phyloP scores from a whole-genome alignment of 2,329 filamentous ascomycete genomes.

The Escovopsis sp. region DNA sequence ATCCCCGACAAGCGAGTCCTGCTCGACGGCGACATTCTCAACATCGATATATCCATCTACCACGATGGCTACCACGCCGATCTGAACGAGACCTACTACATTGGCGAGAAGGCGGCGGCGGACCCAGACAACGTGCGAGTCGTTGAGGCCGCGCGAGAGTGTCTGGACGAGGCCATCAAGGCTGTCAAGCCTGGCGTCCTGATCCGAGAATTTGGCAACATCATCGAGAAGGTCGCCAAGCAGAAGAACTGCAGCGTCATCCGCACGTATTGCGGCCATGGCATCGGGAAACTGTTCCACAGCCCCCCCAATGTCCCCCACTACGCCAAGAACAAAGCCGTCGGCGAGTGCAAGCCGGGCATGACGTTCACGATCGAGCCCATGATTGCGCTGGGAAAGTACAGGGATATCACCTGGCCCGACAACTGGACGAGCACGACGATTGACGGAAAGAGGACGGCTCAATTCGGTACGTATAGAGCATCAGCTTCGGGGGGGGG shows the following conservation, averaged over 20 bases:
- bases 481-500: too few relatives aligned
- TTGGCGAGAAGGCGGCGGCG: slow-evolving; percentile 71
- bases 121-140: slow-evolving; percentile 81
- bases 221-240: slow-evolving; percentile 93
- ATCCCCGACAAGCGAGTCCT: slow-evolving; percentile 85
- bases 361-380: slow-evolving; percentile 99
- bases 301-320: slow-evolving; percentile 88
- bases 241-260: slow-evolving; percentile 74
- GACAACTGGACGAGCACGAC: slow-evolving; percentile 98
- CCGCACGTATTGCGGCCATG: slow-evolving; percentile 90
- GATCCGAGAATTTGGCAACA: slow-evolving; percentile 84
- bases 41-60: slow-evolving; percentile 90
- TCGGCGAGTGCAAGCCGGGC: slow-evolving; percentile 82
- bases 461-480: slow-evolving; percentile 66
- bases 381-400: slow-evolving; percentile 88
- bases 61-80: slow-evolving; percentile 93
- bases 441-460: slow-evolving; percentile 72
- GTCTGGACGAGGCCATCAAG: slow-evolving; percentile 78
- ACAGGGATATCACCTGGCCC: slow-evolving; percentile 90
- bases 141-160: slow-evolving; percentile 79
- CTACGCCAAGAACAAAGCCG: slow-evolving; percentile 96
- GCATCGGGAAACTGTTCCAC: slow-evolving; percentile 88
- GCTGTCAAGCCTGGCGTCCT: slow-evolving; percentile 85
- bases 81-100: slow-evolving; percentile 97
- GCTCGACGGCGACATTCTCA: slow-evolving; percentile 87